phyloP scores from a whole-genome alignment of 345 rosid species.

The Pistacia integerrima region DNA sequence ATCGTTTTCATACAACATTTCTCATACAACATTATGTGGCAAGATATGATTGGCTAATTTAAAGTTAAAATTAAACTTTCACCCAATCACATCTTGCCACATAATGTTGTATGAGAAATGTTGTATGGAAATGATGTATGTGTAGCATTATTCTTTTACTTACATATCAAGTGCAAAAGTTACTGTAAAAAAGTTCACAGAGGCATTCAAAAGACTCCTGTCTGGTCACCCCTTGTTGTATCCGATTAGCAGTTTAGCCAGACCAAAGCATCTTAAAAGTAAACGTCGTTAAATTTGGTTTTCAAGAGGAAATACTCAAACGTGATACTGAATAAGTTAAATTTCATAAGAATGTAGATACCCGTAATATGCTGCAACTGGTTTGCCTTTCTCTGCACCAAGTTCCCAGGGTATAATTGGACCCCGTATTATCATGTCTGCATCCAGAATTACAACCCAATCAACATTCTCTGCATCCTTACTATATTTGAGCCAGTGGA shows the following conservation, averaged over 20 bases:
- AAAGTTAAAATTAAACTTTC: too few relatives aligned
- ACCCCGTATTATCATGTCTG: slow-evolving; percentile 94
- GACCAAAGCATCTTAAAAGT: neutral
- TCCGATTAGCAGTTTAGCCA: neutral
- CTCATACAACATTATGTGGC: too few relatives aligned
- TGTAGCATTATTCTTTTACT: too few relatives aligned
- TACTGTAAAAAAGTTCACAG: neutral
- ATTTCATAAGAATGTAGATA: slow-evolving; percentile 28
- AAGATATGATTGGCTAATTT: too few relatives aligned
- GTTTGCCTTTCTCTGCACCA: slow-evolving; percentile 85
- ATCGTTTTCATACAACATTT: too few relatives aligned
- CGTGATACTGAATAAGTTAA: slow-evolving; percentile 1
- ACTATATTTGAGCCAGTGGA: slow-evolving; percentile 92
- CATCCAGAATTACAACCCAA: slow-evolving; percentile 98
- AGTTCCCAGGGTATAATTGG: slow-evolving; percentile 96
- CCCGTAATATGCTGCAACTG: slow-evolving; percentile 95
- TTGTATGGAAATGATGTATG: too few relatives aligned
- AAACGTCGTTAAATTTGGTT: neutral
- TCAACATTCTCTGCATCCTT: slow-evolving; percentile 85
- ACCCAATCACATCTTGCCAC: too few relatives aligned
- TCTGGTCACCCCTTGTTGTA: neutral
- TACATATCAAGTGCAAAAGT: slow-evolving; percentile 15
- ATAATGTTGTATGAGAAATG: too few relatives aligned
- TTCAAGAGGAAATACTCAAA: neutral
- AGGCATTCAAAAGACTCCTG: neutral